Evolutionary conservation across 108 stramenopile species (phyloP).

Genomic region (Fragilaria radians): DNA sequence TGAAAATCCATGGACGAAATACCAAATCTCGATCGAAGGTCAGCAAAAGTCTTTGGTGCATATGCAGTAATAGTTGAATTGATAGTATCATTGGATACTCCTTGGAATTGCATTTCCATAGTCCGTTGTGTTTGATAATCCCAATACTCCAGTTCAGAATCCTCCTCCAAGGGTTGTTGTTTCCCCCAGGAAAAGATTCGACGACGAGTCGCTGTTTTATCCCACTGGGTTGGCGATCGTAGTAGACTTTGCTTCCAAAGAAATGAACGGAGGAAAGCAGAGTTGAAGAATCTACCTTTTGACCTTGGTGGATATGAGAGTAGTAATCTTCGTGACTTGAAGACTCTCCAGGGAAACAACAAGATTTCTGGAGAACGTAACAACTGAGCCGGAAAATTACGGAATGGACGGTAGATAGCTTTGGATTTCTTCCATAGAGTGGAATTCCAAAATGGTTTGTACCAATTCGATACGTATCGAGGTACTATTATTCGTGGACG

Average conservation of each 20-base stretch:
- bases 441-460: too few species aligned
- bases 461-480: too few species aligned
- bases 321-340: not conserved
- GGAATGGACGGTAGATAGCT: not conserved
- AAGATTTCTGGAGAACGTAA: not conserved
- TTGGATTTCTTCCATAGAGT: too few species aligned
- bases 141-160: conserved; percentile 18
- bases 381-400: not conserved
- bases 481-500: too few species aligned
- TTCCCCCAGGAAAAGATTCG: not conserved
- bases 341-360: not conserved
- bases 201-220: not conserved
- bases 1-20: conserved; percentile 48
- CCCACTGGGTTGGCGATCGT: too few species aligned
- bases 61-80: conserved; percentile 37
- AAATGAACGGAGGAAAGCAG: too few species aligned
- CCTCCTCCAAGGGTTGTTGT: not conserved
- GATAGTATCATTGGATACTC: not conserved
- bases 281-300: not conserved
- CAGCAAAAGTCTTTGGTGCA: conserved; percentile 52
- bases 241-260: too few species aligned
- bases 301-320: not conserved
- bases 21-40: conserved; percentile 60
- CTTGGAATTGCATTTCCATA: conserved; percentile 2
- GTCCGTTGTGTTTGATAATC: conserved; percentile 7